Conservation (phyloP, 1,284 basidiomycete species). For the Ceratobasidium sp. region DNA sequence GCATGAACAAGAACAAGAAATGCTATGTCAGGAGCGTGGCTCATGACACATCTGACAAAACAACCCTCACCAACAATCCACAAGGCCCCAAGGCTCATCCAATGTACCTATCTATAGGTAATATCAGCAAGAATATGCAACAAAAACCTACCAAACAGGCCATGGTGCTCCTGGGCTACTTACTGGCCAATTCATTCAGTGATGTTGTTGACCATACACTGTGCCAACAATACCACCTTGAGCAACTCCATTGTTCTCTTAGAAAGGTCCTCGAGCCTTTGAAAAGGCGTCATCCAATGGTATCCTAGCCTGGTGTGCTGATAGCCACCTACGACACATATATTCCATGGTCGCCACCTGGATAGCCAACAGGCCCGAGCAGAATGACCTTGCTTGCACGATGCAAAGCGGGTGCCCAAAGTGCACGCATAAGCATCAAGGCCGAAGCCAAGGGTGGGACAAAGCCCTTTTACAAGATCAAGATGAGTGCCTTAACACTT, state of each 20-base stretch:
- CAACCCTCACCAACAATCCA: too few relatives aligned
- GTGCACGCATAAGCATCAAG: neutral
- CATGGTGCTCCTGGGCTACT: neutral
- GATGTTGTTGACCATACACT: neutral
- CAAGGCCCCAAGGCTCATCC: too few relatives aligned
- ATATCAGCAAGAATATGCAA: too few relatives aligned
- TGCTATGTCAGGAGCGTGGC: too few relatives aligned
- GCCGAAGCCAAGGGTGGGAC: neutral
- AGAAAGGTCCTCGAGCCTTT: conserved; percentile 21
- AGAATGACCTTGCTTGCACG: conserved; percentile 15
- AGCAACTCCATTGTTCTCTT: conserved; percentile 36
- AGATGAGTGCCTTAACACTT: neutral
- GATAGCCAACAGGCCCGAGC: conserved; percentile 19
- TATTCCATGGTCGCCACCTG: conserved; percentile 28
- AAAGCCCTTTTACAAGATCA: neutral
- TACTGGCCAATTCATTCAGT: neutral
- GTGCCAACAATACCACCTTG: neutral
- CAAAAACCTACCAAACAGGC: neutral
- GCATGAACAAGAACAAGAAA: too few relatives aligned
- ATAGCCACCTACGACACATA: conserved; percentile 18
- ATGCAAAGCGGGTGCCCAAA: conserved; percentile 1
- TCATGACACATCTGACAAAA: too few relatives aligned
- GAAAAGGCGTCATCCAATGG: neutral
- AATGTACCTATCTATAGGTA: too few relatives aligned
- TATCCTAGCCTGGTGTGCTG: conserved; percentile 15